These are phyloP conservation scores for Suillus subluteus DNA, from an alignment of 768 basidiomycete genomes.

Conservation along the genomic window DNA sequence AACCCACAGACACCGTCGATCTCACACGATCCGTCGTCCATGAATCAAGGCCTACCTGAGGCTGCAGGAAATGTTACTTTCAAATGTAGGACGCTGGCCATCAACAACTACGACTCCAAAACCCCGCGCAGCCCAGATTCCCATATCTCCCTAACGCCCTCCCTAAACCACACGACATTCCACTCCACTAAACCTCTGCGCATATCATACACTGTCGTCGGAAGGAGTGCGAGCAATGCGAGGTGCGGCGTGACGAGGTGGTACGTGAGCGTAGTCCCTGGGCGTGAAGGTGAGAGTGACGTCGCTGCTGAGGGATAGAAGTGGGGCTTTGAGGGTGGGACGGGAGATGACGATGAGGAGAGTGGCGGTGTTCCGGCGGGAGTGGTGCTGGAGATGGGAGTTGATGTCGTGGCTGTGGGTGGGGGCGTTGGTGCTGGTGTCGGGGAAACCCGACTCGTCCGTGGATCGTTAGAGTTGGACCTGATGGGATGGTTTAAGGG, in stretches of 20 bases:
- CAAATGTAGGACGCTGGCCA: background rate
- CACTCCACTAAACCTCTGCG: constrained; percentile 81
- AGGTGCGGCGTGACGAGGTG: constrained; percentile 78
- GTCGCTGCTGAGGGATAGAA: constrained; percentile 37
- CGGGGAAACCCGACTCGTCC: background rate
- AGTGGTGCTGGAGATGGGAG: background rate
- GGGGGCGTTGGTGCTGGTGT: constrained; percentile 14
- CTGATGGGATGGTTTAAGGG: background rate
- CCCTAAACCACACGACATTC: constrained; percentile 85
- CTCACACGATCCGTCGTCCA: no score
- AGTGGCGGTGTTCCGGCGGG: background rate
- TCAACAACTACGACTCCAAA: constrained; percentile 34
- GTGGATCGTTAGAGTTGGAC: background rate
- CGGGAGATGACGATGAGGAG: background rate
- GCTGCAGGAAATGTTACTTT: no score
- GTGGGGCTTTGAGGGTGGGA: constrained; percentile 22
- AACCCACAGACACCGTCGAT: no score
- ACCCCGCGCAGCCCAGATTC: constrained; percentile 52
- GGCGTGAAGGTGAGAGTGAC: constrained; percentile 56
- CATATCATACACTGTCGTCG: constrained; percentile 71
- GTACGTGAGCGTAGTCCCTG: constrained; percentile 81
- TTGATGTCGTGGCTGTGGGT: background rate
- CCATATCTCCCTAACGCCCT: constrained; percentile 82
- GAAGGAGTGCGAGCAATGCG: constrained; percentile 72
- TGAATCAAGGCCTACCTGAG: no score